A percentile compares a stretch with the other conserved stretches of the same genome.
These are phyloP conservation scores for Eutrema japonicum DNA, from an alignment of 345 rosid genomes.

Conservation along the genomic window DNA sequence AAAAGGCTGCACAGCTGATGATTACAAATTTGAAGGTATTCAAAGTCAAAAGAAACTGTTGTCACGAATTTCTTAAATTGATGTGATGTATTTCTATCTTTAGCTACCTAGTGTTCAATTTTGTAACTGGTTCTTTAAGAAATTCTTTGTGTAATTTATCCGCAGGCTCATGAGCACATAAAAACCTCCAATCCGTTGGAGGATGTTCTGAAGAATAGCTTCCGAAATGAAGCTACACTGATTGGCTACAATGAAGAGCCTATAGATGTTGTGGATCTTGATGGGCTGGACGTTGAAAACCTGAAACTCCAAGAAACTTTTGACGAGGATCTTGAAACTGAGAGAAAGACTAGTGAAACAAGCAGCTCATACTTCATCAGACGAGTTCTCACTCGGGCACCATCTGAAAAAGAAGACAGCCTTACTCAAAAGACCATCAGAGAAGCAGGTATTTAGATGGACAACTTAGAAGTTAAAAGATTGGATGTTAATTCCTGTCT, in stretches of 20 bases:
- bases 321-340: conserved; percentile 21
- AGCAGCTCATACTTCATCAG: conserved; percentile 28
- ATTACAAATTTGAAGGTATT: conserved; percentile 69
- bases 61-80: neutral
- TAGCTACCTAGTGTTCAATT: conserved; percentile 23
- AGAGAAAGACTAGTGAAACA: conserved; percentile 27
- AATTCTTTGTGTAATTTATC: conserved; percentile 32
- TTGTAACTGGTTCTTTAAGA: conserved; percentile 25
- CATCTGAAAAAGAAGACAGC: conserved; percentile 30
- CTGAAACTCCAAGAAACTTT: conserved; percentile 41
- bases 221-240: conserved; percentile 64
- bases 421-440: conserved; percentile 30
- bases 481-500: neutral
- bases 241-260: conserved; percentile 84
- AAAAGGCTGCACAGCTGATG: conserved; percentile 59
- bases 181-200: conserved; percentile 57
- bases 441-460: conserved; percentile 34
- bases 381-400: conserved; percentile 32
- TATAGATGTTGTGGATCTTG: conserved; percentile 48
- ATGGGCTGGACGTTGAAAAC: conserved; percentile 38
- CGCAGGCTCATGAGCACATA: conserved; percentile 64
- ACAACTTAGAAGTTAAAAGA: conserved; percentile 8
- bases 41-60: conserved; percentile 36
- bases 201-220: conserved; percentile 55
- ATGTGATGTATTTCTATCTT: conserved; percentile 26